Evolutionary conservation across 2,329 filamentous ascomycete species (phyloP).

Genomic region (Emmonsiellopsis sp.): DNA sequence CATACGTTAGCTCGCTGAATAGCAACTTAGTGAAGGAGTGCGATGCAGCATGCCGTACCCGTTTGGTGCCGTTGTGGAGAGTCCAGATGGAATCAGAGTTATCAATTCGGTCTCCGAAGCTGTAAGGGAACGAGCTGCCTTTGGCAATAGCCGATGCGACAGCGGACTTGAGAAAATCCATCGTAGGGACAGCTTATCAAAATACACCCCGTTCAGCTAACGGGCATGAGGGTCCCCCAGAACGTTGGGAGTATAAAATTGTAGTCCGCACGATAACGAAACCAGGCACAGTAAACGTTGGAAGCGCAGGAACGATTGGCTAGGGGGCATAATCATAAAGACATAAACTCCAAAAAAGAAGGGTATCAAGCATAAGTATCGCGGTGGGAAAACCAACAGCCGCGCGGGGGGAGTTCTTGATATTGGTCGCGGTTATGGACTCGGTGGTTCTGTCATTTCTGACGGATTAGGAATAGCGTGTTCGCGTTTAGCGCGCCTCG

Average conservation of each 20-base stretch:
- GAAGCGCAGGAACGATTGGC: background rate
- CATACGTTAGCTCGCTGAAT: constrained; percentile 10
- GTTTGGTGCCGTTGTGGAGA: constrained; percentile 87
- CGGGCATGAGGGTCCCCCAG: too few relatives aligned
- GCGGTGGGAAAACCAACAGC: background rate
- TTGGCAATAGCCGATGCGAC: constrained; percentile 95
- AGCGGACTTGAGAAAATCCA: constrained; percentile 98
- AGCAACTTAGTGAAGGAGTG: background rate
- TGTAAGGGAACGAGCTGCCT: constrained; percentile 85
- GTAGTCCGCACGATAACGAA: background rate
- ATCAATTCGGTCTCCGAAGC: constrained; percentile 86
- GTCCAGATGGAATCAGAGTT: constrained; percentile 92
- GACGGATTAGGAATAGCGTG: too few relatives aligned
- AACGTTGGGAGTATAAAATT: background rate
- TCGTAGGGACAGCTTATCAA: constrained; percentile 28
- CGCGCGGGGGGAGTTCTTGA: too few relatives aligned
- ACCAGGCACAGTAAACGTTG: background rate
- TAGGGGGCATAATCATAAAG: background rate
- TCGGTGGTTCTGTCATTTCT: too few relatives aligned
- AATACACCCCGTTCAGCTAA: too few relatives aligned
- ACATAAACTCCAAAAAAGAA: background rate
- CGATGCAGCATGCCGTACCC: constrained; percentile 47
- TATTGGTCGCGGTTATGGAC: too few relatives aligned
- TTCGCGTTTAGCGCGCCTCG: too few relatives aligned
- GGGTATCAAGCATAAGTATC: background rate